These are phyloP conservation scores for Trypanosoma avium DNA, from an alignment of 208 protist species.

Conservation along the genomic window DNA sequence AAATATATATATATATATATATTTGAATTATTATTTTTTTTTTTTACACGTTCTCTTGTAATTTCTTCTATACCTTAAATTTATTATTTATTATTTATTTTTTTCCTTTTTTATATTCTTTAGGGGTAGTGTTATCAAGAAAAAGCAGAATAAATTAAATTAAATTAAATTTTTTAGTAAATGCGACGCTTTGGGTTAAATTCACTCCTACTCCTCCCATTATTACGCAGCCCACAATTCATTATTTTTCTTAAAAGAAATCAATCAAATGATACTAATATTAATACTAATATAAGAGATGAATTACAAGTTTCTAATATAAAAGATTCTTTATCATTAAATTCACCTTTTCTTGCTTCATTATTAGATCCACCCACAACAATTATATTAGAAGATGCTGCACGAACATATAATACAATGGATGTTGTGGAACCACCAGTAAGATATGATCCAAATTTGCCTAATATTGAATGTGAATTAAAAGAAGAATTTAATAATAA, in stretches of 20 bases:
- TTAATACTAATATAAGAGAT: not conserved
- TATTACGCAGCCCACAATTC: not conserved
- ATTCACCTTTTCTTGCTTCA: conserved; percentile 51
- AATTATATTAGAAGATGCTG: conserved; percentile 59
- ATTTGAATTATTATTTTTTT: not conserved
- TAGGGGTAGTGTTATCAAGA: not conserved
- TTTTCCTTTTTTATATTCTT: not conserved
- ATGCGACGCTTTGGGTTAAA: not conserved
- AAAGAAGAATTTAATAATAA: not conserved
- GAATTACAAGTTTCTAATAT: not conserved
- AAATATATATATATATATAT: not conserved
- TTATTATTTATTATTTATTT: not conserved
- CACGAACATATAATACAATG: conserved; percentile 82
- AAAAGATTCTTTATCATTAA: not conserved
- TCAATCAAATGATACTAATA: not conserved
- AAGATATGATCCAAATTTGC: conserved; percentile 53
- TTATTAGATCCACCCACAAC: conserved; percentile 69
- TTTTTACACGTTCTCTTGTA: not conserved
- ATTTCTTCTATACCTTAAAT: not conserved
- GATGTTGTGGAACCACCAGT: conserved; percentile 67
- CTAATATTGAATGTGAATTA: conserved; percentile 38
- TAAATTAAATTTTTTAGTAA: not conserved
- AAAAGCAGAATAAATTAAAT: not conserved
- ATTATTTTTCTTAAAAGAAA: not conserved
- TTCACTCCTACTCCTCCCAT: not conserved